Percentiles rank a stretch among this genome's conserved stretches.
Conservation (phyloP, 768 basidiomycete species). For the Rhizopogon vinicolor region DNA sequence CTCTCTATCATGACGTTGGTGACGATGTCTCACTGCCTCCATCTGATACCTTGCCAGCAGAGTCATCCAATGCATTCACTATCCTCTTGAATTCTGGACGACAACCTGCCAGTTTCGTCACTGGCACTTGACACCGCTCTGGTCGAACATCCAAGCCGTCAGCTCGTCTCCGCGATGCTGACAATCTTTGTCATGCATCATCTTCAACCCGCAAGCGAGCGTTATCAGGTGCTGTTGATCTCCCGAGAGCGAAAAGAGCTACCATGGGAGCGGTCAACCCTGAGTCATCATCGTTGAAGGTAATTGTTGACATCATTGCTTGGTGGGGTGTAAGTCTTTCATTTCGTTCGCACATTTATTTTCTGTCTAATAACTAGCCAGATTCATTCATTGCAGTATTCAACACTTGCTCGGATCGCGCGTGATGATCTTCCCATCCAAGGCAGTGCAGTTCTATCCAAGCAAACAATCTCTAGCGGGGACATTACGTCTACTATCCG, state of each 20-base stretch:
- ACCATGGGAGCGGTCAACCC: no score
- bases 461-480: conserved; percentile 22
- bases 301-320: no score
- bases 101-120: neutral
- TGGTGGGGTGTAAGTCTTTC: no score
- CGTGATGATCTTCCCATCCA: conserved; percentile 17
- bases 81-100: neutral
- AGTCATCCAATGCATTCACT: neutral
- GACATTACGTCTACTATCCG: conserved; percentile 18
- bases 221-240: neutral
- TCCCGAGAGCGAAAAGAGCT: neutral
- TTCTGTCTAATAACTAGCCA: no score
- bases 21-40: neutral
- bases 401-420: conserved; percentile 10
- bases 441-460: conserved; percentile 20
- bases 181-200: neutral
- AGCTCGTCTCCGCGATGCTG: neutral
- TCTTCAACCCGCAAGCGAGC: neutral
- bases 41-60: neutral
- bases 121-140: neutral
- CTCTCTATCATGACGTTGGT: neutral
- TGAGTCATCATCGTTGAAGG: no score
- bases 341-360: no score
- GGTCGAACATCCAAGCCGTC: neutral
- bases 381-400: conserved; percentile 10